A percentile compares a stretch with the other conserved stretches of the same genome.
Conservation (phyloP, 2,329 filamentous ascomycete genomes). For the Diplodia intermedia region DNA sequence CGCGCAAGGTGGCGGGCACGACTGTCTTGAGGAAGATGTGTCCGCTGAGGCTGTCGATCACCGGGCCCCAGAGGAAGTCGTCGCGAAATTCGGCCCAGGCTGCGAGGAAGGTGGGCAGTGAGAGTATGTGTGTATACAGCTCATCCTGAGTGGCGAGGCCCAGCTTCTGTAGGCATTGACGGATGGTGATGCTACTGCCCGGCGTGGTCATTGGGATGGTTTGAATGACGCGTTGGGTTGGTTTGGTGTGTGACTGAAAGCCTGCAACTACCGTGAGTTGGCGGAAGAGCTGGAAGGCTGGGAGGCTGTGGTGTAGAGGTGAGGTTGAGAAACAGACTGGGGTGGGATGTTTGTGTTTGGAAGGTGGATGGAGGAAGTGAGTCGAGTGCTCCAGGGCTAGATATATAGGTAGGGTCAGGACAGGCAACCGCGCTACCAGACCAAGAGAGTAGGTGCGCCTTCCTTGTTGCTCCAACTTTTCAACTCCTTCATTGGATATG, state of each 20-base stretch:
- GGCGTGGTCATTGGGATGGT: no score
- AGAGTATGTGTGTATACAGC: background rate
- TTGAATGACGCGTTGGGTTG: no score
- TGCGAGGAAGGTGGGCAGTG: constrained; percentile 2
- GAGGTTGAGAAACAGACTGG: background rate
- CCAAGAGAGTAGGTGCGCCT: background rate
- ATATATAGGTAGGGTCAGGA: background rate
- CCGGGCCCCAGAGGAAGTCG: constrained; percentile 15
- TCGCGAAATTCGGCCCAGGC: constrained; percentile 20
- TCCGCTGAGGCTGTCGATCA: background rate
- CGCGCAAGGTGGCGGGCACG: background rate
- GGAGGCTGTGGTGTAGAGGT: background rate
- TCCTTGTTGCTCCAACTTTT: background rate
- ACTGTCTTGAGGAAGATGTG: background rate
- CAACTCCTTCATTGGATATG: no score
- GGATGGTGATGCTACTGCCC: background rate
- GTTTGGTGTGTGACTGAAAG: no score
- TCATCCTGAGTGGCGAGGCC: background rate
- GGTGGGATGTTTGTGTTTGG: background rate
- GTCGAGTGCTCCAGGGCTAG: no score
- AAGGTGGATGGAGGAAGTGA: no score
- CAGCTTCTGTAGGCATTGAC: background rate
- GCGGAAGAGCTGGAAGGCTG: background rate
- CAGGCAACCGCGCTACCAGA: background rate
- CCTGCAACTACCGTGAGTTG: background rate